Evolutionary conservation across 83 land plant genomes (phyloP), one percentile per base, ranked within the genome.

Genomic region (Picea engelmannii): DNA sequence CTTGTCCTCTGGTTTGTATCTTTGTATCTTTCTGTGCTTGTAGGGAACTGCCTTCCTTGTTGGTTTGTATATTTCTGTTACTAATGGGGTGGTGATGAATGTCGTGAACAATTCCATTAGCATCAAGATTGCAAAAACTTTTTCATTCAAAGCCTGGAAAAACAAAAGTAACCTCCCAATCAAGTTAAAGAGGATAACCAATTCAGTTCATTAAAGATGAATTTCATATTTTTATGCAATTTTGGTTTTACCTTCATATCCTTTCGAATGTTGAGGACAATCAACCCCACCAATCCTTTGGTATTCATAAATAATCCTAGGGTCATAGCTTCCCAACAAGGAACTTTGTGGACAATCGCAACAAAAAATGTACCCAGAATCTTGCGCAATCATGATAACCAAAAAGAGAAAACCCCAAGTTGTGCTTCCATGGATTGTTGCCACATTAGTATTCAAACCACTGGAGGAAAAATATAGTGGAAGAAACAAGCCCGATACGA

Each of bases 101-200:
- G 90, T 87, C 15, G 92, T 90, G 68, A 24, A 25, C 70, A 82
- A n/a, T 10, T 24, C 81, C 92, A 95, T 95, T 47, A 95, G 62
- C 58, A 95, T 94, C 88, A 95, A 78, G 21, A 95, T 93, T 0
- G 97, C 95, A 89, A 95, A 95, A 24, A 88, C 82, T 81, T 93
- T 92, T 27, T 95, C 94, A 80, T 93, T 93, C 79, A 95, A 25
- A 27, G 87, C 91, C 90, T 88, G 86, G 78, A 9, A 66, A 66
- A 58, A 20, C 35, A 31, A 69, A 69, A 66, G 18, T 44, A 44
- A 44, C 47, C 6, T 44, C 47, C 6, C 7, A 10, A 63, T 63
- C 21, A 63, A 63, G 4, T n/a, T 62, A n/a, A 16, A 62, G 4
- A 62, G 18, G 17, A 62, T 62, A 62, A 6, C 12, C 12, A 17